phyloP scores from a whole-genome alignment of 495 filamentous ascomycete species.

The Lineolata rhizophorae region DNA sequence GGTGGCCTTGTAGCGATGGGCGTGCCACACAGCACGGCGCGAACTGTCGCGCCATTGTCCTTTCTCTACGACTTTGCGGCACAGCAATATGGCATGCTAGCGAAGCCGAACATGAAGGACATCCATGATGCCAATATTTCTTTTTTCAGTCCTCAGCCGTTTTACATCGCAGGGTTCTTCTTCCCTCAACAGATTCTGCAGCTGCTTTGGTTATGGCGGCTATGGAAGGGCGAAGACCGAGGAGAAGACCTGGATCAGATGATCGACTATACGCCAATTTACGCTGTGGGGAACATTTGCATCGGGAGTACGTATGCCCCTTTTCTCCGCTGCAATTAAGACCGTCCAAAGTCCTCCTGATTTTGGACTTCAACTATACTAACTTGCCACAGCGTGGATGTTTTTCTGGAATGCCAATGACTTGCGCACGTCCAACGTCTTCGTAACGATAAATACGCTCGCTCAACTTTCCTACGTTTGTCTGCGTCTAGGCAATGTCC shows the following conservation, averaged over 20 bases:
- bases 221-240: slow-evolving; percentile 17
- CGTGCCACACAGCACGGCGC: slow-evolving; percentile 11
- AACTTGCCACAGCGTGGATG: slow-evolving; percentile 24
- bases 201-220: slow-evolving; percentile 25
- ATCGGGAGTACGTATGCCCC: slow-evolving; percentile 26
- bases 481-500: slow-evolving; percentile 21
- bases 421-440: slow-evolving; percentile 24
- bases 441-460: slow-evolving; percentile 27
- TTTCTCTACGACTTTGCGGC: slow-evolving; percentile 25
- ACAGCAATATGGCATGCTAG: slow-evolving; percentile 26
- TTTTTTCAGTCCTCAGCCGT: slow-evolving; percentile 27
- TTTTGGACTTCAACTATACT: too few species aligned
- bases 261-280: slow-evolving; percentile 24
- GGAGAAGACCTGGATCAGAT: slow-evolving; percentile 17
- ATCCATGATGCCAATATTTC: slow-evolving; percentile 28
- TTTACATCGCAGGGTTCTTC: slow-evolving; percentile 31
- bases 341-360: too few species aligned
- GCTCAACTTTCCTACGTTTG: slow-evolving; percentile 27
- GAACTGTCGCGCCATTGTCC: slow-evolving; percentile 21
- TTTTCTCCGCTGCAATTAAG: too few species aligned
- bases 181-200: slow-evolving; percentile 32
- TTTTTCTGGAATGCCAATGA: slow-evolving; percentile 28
- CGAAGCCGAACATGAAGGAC: slow-evolving; percentile 26
- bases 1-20: too few species aligned
- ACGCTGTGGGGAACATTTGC: slow-evolving; percentile 26